Base-by-base conservation (phyloP, 768 basidiomycete genomes). In the Amanita muscaria region DNA sequence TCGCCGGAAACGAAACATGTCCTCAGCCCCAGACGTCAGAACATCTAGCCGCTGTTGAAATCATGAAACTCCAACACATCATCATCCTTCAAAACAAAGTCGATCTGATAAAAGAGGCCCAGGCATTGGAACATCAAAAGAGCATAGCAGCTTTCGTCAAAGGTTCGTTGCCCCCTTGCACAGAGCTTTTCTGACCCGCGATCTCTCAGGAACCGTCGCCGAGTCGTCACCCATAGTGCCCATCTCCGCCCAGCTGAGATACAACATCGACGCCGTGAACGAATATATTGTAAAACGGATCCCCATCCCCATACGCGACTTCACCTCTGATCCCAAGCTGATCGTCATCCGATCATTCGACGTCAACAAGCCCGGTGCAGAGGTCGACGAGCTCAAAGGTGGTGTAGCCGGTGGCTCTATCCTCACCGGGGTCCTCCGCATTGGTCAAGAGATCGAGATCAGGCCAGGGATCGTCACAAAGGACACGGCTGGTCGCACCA, bases 291-390 rank as follows among this genome's bases (percentile, higher is more conserved):
- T 91, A 52, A 93, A 90, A 62, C 80, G 87, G 41, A 97, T 99
- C 56, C 91, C 96, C 14, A 87, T 98, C 39, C 96, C 94, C 36
- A 67, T 82, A 27, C 88, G 94, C 47, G 88, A 98, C 71, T 99
- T 98, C 65, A 74, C 80, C 25, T 83, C 90, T 22, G 81, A 88
- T 50, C 91, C 96, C 0, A 81, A 84, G 25, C 82, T 99, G 53
- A 98, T 98, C 60, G 93, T 98, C 61, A 99, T 99, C 64, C 90
- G 94, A 53, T 96, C 92, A 15, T 99, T 98, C 67, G 96, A 99
- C 62, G 94, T 99, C 62, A 99, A 99, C 76, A 97, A 96, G 65
- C 96, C 96, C 9, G 96, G 94, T 59, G 81, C 93, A 3, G 91
- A 92, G 58, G 92, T 98, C 3, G 86, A 94, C 54, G 96, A 99